Base-by-base conservation (phyloP, 805 yeast species). In the Yarrowia sp. region DNA sequence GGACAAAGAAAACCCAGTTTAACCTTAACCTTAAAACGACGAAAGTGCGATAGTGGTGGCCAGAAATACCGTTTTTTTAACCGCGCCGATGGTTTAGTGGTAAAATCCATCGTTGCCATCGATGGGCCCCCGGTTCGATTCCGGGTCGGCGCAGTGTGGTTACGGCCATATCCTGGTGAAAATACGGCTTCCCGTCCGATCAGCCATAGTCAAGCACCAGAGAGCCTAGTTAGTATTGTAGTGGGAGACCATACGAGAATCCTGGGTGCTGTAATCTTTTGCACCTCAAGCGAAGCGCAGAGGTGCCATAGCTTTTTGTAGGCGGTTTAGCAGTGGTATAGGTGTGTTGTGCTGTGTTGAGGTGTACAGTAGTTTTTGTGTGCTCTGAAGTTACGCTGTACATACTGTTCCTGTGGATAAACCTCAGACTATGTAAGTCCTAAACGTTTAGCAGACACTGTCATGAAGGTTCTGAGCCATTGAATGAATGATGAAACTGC, bases 61-160 rank as follows among this genome's bases (percentile, higher is more conserved):
- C 48, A 45, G 12, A 2, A 16, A 16, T 16, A 4, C 26, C 26
- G 9, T 7, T 4, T 16, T 11, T 22, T 46, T 15, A 46, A 46
- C 35, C 32, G 35, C 32, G 35, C 50, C 50, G 50, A 46, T 46
- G 50, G 50, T 46, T 46, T 46, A 46, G 50, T 46, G 50, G 52
- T 48, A 48, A 48, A 48, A 48, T 48, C 52, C 52, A 48, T 48
- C 52, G 52, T 48, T 48, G 52, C 52, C 52, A 26, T 48, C 52
- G 52, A 48, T 48, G 52, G 52, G 52, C 52, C 52, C 52, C 52
- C 52, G 52, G 52, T 48, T 48, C 52, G 52, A 48, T 48, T 48
- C 52, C 52, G 52, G 52, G 36, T 48, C 52, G 52, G 52, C 52
- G 52, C 52, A 48, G 36, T 22, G 10, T 48, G 52, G 52, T 26